Evolutionary conservation across 2,329 filamentous ascomycete species (phyloP), one percentile per base, ranked within the genome.

Genomic region (Fusarium nygamai): DNA sequence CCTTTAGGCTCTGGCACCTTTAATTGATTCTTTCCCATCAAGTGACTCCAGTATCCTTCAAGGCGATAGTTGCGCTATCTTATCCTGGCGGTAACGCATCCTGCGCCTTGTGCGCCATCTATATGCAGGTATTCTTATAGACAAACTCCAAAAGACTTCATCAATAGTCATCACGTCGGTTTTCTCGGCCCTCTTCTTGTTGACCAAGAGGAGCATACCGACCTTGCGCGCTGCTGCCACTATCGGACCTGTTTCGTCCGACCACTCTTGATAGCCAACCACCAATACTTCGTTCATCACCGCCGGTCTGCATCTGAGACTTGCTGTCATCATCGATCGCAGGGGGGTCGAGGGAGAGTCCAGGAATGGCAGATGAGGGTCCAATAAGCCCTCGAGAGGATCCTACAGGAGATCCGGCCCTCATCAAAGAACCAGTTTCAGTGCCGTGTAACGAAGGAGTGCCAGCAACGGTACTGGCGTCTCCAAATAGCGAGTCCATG

Each of bases 401-500:
- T 39, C 92, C 92, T 14, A 93, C 89, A 2, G 82, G 83, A n/a
- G 95, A 98, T 48, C 91, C 91, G 44, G 89, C 88, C 50, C 92
- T 90, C 82, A 97, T 91, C 17, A 98, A 86, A 6, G 94, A 94
- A n/a, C 93, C 94, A 14, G 92, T 91, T 83, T 98, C 95, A 64
- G 91, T 92, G 63, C 92, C 92, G 67, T 91, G 88, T 3, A 94
- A 87, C 50, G 91, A 90, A 4, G 96, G 95, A 0, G 96, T 98
- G 46, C 87, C 88, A 57, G 94, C 92, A 17, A 92, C 90, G 6
- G 94, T 95, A 33, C 94, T 96, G 41, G 95, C 94, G 82, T 99
- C 96, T 74, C 96, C 96, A 80, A 99, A 99, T 22, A 99, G 85
- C 6, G 91, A 89, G 81, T 97, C 94, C 96, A 99, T 99, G 77